Percentiles rank a stretch among this genome's conserved stretches.
phyloP scores from a whole-genome alignment of 2,329 filamentous ascomycete species.

The Metarhizium album region DNA sequence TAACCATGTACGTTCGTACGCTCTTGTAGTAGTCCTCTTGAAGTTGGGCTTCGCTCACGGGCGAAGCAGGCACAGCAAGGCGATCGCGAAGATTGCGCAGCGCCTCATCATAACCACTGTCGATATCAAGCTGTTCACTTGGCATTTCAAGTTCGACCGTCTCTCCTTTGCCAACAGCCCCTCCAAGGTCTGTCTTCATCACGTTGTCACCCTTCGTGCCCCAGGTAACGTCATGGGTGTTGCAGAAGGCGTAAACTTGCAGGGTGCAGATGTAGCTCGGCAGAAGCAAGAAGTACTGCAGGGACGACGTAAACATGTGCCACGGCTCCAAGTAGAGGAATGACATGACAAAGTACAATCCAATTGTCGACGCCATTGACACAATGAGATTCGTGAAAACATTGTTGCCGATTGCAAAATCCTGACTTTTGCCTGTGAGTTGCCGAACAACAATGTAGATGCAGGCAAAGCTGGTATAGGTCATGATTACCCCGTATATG shows the following conservation, averaged over 20 bases:
- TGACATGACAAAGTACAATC: constrained; percentile 92
- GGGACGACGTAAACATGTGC: constrained; percentile 93
- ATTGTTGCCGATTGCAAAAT: constrained; percentile 63
- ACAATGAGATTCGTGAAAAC: constrained; percentile 93
- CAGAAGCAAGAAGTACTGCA: constrained; percentile 86
- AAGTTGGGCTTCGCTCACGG: constrained; percentile 63
- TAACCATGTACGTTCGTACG: constrained; percentile 95
- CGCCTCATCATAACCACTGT: constrained; percentile 93
- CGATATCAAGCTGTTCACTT: constrained; percentile 93
- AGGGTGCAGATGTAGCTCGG: constrained; percentile 94
- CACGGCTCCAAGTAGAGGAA: constrained; percentile 96
- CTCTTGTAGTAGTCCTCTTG: constrained; percentile 99
- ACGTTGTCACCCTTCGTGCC: constrained; percentile 98
- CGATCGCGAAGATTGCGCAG: constrained; percentile 91
- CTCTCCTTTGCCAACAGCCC: constrained; percentile 65
- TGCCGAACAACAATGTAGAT: constrained; percentile 86
- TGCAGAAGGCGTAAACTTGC: constrained; percentile 98
- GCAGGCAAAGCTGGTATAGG: constrained; percentile 82
- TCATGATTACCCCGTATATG: constrained; percentile 88
- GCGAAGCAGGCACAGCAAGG: constrained; percentile 61
- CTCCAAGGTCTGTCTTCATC: constrained; percentile 82
- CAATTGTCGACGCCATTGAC: constrained; percentile 77
- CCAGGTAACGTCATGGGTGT: constrained; percentile 98
- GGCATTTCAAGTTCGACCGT: constrained; percentile 97
- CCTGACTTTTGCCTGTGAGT: constrained; percentile 41